Conservation (phyloP, 2,329 filamentous ascomycete genomes). For the Incumbomyces delicatus region DNA sequence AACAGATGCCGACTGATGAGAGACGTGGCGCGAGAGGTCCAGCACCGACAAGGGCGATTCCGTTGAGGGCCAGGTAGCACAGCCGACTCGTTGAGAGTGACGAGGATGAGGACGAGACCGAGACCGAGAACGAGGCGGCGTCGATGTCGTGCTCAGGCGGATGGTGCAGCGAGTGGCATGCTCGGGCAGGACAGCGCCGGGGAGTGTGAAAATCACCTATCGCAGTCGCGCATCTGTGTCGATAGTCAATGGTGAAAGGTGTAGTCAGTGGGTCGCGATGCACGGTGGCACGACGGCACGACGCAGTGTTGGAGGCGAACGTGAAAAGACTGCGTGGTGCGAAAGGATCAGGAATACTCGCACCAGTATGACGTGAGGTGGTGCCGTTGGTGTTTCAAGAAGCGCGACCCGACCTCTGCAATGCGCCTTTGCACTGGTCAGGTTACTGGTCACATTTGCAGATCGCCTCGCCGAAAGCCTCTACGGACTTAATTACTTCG, state of each 20-base stretch:
- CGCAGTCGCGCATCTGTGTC: too few species aligned
- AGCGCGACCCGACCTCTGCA: slow-evolving; percentile 1
- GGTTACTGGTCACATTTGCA: too few species aligned
- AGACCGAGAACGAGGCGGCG: not conserved
- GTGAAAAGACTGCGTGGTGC: not conserved
- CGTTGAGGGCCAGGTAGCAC: too few species aligned
- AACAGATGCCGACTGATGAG: not conserved
- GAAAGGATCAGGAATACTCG: not conserved
- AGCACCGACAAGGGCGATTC: not conserved
- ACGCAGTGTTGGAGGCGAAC: not conserved
- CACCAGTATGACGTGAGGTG: slow-evolving; percentile 4
- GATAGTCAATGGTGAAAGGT: not conserved
- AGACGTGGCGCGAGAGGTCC: not conserved
- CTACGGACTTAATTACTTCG: too few species aligned
- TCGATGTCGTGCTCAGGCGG: not conserved
- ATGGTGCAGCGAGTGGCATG: not conserved
- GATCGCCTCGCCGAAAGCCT: too few species aligned
- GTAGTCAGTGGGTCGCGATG: not conserved
- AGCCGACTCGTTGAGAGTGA: too few species aligned
- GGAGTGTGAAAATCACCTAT: too few species aligned
- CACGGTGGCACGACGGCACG: too few species aligned
- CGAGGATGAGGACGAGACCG: not conserved
- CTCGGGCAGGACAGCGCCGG: not conserved
- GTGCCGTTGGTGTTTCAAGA: slow-evolving; percentile 2
- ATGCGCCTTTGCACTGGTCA: too few species aligned